Percentiles rank a stretch among this genome's conserved stretches.
phyloP scores from a whole-genome alignment of 129 eudicot species.

The Saussurea involucrata region DNA sequence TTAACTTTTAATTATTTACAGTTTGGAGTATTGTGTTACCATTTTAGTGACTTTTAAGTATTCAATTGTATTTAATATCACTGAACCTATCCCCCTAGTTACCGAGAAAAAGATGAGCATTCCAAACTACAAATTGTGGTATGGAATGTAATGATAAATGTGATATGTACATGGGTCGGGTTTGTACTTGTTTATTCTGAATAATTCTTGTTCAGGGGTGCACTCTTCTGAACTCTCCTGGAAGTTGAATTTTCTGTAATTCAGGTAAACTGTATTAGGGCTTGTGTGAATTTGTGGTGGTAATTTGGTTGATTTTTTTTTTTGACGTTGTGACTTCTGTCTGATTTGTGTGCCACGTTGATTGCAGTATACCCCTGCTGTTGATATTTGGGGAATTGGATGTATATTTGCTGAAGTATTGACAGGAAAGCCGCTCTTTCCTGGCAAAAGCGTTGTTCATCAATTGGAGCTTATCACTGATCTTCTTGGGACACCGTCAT shows the following conservation, averaged over 20 bases:
- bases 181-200: background rate
- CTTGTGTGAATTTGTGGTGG: slow-evolving; percentile 12
- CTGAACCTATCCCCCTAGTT: background rate
- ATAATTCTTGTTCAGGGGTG: slow-evolving; percentile 1
- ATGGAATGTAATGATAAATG: background rate
- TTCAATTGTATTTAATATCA: background rate
- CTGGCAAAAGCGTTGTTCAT: slow-evolving; percentile 86
- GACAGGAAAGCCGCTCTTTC: slow-evolving; percentile 81
- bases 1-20: background rate
- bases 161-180: background rate
- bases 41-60: background rate
- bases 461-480: slow-evolving; percentile 88
- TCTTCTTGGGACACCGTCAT: slow-evolving; percentile 78
- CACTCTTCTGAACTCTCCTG: slow-evolving; percentile 23
- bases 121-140: background rate
- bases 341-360: background rate
- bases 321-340: background rate
- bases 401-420: slow-evolving; percentile 88
- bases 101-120: background rate
- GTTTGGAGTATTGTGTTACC: background rate
- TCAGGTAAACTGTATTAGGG: slow-evolving; percentile 18
- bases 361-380: slow-evolving; percentile 86
- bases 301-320: background rate
- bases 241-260: slow-evolving; percentile 21
- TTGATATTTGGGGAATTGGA: slow-evolving; percentile 89